Percentiles rank a stretch among this genome's conserved stretches.
These are phyloP conservation scores for Boletus nobilissimus DNA, from an alignment of 1,284 basidiomycete species.

Conservation along the genomic window DNA sequence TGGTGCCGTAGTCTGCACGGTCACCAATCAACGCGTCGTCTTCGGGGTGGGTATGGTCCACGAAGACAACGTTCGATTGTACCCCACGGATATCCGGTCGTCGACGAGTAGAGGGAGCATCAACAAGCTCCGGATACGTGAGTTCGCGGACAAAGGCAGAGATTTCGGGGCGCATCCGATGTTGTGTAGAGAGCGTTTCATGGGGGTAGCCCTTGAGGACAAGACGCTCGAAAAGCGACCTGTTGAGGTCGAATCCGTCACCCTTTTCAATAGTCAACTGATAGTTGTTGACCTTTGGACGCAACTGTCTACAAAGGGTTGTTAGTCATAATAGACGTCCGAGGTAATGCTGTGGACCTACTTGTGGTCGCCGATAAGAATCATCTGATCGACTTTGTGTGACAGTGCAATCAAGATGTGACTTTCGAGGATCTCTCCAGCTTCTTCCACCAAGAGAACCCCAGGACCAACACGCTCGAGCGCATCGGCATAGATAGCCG, in stretches of 20 bases:
- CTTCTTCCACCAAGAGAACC: constrained; percentile 72
- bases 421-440: constrained; percentile 74
- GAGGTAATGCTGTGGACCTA: constrained; percentile 45
- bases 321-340: background rate
- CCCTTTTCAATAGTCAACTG: constrained; percentile 69
- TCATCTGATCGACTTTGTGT: constrained; percentile 57
- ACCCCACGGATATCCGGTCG: constrained; percentile 63
- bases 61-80: constrained; percentile 65
- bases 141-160: constrained; percentile 64
- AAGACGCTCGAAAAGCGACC: constrained; percentile 70
- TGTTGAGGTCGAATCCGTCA: constrained; percentile 69
- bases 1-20: constrained; percentile 53
- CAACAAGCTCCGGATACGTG: constrained; percentile 69
- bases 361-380: constrained; percentile 78
- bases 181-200: constrained; percentile 61
- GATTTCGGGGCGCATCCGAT: constrained; percentile 77
- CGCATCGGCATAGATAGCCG: constrained; percentile 62
- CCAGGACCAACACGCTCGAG: too few species aligned
- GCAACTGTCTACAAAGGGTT: constrained; percentile 44
- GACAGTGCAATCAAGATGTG: constrained; percentile 68
- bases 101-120: constrained; percentile 58
- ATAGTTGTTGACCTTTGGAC: constrained; percentile 72
- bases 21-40: constrained; percentile 57
- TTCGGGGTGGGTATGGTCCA: constrained; percentile 65
- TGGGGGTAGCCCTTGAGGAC: constrained; percentile 71